These are phyloP conservation scores for Celoporthe dispersa DNA, from an alignment of 2,329 filamentous ascomycete genomes.

Conservation along the genomic window DNA sequence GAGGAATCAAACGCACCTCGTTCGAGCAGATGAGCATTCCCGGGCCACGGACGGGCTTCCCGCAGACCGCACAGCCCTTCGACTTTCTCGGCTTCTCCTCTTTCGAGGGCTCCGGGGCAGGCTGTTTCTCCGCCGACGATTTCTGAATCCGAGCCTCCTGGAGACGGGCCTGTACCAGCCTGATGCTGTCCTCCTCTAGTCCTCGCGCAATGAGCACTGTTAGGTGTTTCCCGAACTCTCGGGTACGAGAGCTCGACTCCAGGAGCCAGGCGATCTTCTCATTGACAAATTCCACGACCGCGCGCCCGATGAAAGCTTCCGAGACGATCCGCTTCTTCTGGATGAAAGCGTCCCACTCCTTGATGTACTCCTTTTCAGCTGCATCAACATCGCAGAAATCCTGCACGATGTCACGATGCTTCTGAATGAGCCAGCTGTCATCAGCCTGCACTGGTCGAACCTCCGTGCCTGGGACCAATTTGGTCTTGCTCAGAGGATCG, in stretches of 20 bases:
- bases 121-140: conserved; percentile 33
- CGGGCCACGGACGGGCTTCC: conserved; percentile 52
- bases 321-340: conserved; percentile 56
- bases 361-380: conserved; percentile 62
- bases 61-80: conserved; percentile 54
- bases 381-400: conserved; percentile 61
- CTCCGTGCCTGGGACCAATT: conserved; percentile 52
- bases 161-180: conserved; percentile 48
- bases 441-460: conserved; percentile 51
- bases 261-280: conserved; percentile 59
- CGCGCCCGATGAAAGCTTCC: conserved; percentile 54
- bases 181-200: conserved; percentile 49
- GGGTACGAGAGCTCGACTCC: conserved; percentile 50
- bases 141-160: conserved; percentile 46
- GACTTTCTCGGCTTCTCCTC: conserved; percentile 46
- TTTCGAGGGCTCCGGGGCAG: conserved; percentile 36
- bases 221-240: conserved; percentile 60
- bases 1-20: conserved; percentile 44
- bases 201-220: conserved; percentile 55
- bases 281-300: conserved; percentile 56
- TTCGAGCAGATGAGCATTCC: conserved; percentile 55
- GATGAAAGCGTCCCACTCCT: conserved; percentile 62
- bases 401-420: conserved; percentile 60
- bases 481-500: conserved; percentile 60
- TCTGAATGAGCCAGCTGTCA: conserved; percentile 60